Evolutionary conservation across 2,329 filamentous ascomycete species (phyloP), one percentile per base, ranked within the genome.

Genomic region (Hypoxylon sp.): DNA sequence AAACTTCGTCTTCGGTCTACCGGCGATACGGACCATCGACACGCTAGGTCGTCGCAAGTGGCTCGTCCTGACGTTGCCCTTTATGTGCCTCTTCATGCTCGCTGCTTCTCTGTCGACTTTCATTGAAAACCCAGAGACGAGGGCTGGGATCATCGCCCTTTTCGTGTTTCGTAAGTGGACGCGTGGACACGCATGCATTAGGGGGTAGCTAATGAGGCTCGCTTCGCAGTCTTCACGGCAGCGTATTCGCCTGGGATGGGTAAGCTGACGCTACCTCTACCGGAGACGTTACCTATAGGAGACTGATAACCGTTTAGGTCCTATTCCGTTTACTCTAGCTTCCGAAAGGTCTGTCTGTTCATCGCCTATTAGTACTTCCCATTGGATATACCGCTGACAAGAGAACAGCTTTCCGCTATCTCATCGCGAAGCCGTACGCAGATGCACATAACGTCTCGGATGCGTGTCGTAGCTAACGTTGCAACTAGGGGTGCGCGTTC

Each of bases 241-340:
- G 73, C 71, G 1, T 80, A 80, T 60, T 77, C 77, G 1, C 78
- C 78, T 1, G 70, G 69, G 7, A 56, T 72, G 41, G 70, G 70
- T 71, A 51, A 21, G 60, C 50, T 18, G 15, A 31, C 17, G 20
- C 10, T 9, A 3, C 43, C 11, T 11, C 1, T 9, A 7, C 20
- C 2, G 8, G 15, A 18, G 2, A 29, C 55, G 15, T 13, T 17
- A 4, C 27, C 55, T 20, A 33, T 15, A 7, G 35, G 18, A 3
- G 17, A 13, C 55, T 51, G 17, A 52, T 42, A 42, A 8, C 5
- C 69, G 68, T 8, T 41, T 73, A 58, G 79, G 79, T 0, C 80
- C 80, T 0, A 81, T 81, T 9, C 78, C 79, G 0, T 82, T 81
- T 43, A 82, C 78, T 1, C 71, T 82, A 15, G 80, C 79, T 10